Evolutionary conservation across 345 rosid species (phyloP).

Genomic region (Isatis tinctoria): DNA sequence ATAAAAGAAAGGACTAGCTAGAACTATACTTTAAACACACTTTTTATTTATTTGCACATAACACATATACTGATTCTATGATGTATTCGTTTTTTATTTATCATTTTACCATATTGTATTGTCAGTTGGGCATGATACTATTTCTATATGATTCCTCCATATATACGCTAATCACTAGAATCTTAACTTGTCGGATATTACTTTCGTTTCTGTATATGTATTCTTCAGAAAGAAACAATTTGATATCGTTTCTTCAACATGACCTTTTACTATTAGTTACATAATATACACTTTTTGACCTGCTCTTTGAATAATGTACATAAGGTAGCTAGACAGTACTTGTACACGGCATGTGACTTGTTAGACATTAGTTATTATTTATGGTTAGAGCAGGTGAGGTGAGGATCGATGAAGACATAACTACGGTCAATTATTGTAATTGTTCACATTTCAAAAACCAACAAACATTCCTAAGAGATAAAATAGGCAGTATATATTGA

Average conservation of each 20-base stretch:
- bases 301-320: conserved; percentile 22
- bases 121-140: not conserved
- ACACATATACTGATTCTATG: not conserved
- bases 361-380: not conserved
- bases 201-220: not conserved
- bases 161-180: not conserved
- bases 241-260: not conserved
- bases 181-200: not conserved
- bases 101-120: conserved; percentile 1
- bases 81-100: not conserved
- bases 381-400: conserved; percentile 30
- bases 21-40: too few relatives aligned
- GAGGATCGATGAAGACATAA: conserved; percentile 28
- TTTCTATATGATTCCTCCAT: not conserved
- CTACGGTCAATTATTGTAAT: conserved; percentile 20
- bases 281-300: conserved; percentile 6
- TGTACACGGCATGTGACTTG: conserved; percentile 25
- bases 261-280: not conserved
- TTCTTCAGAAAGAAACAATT: not conserved
- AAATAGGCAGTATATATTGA: too few relatives aligned
- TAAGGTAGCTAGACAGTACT: conserved; percentile 17
- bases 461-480: not conserved
- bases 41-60: not conserved
- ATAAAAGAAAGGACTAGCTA: too few relatives aligned
- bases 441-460: conserved; percentile 3